A percentile compares a stretch with the other conserved stretches of the same genome.
phyloP scores from a whole-genome alignment of 768 basidiomycete species.

The Naganishia kalamii region DNA sequence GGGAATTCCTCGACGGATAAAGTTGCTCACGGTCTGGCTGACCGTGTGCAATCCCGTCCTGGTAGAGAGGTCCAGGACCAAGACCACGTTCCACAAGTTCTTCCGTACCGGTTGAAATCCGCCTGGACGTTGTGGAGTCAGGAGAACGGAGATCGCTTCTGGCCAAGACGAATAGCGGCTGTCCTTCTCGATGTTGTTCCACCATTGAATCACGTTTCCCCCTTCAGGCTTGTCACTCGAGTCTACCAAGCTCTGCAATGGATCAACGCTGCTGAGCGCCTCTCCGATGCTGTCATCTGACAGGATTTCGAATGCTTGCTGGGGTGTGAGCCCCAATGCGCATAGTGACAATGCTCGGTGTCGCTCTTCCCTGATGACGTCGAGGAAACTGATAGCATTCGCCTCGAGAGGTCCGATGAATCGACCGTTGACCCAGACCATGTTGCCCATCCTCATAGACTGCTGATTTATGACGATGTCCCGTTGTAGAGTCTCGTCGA shows the following conservation, averaged over 20 bases:
- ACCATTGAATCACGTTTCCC: conserved; percentile 68
- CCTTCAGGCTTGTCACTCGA: conserved; percentile 79
- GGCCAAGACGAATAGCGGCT: conserved; percentile 45
- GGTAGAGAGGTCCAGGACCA: conserved; percentile 72
- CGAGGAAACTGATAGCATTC: conserved; percentile 65
- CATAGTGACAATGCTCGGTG: conserved; percentile 57
- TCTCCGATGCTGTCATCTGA: conserved; percentile 58
- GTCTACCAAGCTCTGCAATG: conserved; percentile 74
- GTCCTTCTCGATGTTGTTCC: conserved; percentile 88
- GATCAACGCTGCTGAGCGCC: conserved; percentile 53
- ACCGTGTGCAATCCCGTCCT: conserved; percentile 59
- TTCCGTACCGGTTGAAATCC: conserved; percentile 65
- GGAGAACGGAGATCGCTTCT: conserved; percentile 45
- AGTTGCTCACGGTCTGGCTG: conserved; percentile 57
- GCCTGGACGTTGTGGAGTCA: conserved; percentile 73
- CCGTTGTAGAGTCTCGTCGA: conserved; percentile 52
- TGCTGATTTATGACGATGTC: conserved; percentile 59
- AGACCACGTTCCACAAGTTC: conserved; percentile 78
- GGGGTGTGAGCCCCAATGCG: conserved; percentile 58
- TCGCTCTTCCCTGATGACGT: conserved; percentile 68
- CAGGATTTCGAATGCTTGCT: conserved; percentile 66
- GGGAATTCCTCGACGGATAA: conserved; percentile 68
- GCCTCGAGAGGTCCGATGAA: conserved; percentile 59
- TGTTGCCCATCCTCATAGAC: conserved; percentile 51
- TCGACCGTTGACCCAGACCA: conserved; percentile 77